These are phyloP conservation scores for Carpinus viminea DNA, from an alignment of 306 rosid genomes.

Conservation along the genomic window DNA sequence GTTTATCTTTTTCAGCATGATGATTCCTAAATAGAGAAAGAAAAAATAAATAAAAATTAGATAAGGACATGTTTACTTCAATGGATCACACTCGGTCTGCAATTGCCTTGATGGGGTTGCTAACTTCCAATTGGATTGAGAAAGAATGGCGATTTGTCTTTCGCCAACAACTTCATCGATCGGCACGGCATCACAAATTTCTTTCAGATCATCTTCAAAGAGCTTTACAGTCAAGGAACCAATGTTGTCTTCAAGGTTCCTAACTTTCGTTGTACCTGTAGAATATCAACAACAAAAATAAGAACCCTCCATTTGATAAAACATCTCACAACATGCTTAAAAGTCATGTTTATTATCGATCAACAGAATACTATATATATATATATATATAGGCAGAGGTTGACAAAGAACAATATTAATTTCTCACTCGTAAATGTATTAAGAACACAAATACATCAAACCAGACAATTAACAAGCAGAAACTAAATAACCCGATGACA, in stretches of 20 bases:
- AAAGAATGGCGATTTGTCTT: conserved; percentile 36
- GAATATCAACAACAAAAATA: not conserved
- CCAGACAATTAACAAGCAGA: no score
- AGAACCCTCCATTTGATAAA: conserved; percentile 14
- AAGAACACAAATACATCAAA: not conserved
- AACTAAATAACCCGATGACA: no score
- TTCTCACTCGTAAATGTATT: not conserved
- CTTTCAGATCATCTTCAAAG: conserved; percentile 52
- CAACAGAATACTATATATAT: not conserved
- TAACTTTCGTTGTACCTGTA: conserved; percentile 60
- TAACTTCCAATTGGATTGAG: conserved; percentile 40
- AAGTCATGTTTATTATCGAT: not conserved
- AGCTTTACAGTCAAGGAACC: conserved; percentile 59
- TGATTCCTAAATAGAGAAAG: not conserved
- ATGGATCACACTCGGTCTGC: not conserved
- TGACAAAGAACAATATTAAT: not conserved
- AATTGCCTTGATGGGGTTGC: conserved; percentile 50
- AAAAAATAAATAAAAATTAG: no score
- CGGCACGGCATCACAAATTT: conserved; percentile 62
- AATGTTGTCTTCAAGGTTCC: conserved; percentile 62
- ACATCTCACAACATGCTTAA: conserved; percentile 12
- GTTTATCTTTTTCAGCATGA: not conserved
- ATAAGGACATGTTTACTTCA: no score
- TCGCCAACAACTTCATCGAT: conserved; percentile 50
- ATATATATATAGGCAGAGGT: not conserved